Percentiles rank a stretch among this genome's conserved stretches.
These are phyloP conservation scores for Didymella keratinophila DNA, from an alignment of 2,329 filamentous ascomycete species.

Conservation along the genomic window DNA sequence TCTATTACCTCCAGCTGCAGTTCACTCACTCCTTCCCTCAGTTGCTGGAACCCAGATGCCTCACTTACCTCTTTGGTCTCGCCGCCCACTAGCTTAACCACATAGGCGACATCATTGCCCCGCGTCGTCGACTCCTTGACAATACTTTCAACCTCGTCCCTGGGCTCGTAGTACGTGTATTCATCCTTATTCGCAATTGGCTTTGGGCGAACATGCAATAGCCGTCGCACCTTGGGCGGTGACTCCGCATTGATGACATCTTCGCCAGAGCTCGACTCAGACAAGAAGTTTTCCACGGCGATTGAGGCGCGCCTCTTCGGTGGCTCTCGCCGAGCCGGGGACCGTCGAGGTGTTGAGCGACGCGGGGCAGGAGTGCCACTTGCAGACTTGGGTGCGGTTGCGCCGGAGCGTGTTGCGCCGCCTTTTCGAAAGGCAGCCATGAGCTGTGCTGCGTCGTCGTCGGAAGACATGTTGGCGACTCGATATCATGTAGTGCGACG, in stretches of 20 bases:
- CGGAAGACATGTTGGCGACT: constrained; percentile 33
- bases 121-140: constrained; percentile 47
- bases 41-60: not conserved
- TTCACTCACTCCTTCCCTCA: constrained; percentile 13
- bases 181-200: constrained; percentile 40
- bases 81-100: constrained; percentile 54
- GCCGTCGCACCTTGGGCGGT: constrained; percentile 20
- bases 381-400: constrained; percentile 2
- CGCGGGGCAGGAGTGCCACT: not conserved
- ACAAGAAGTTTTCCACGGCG: constrained; percentile 25
- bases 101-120: constrained; percentile 49
- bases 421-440: constrained; percentile 41
- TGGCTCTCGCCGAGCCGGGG: not conserved
- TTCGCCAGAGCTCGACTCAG: constrained; percentile 26
- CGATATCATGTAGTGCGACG: not conserved
- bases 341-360: not conserved
- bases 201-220: constrained; percentile 36
- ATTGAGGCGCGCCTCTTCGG: constrained; percentile 20
- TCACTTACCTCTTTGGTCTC: constrained; percentile 53
- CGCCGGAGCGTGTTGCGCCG: constrained; percentile 1
- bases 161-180: constrained; percentile 45
- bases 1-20: constrained; percentile 5
- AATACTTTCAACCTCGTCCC: constrained; percentile 50
- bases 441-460: constrained; percentile 34
- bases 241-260: constrained; percentile 4